phyloP scores from a whole-genome alignment of 345 rosid species.

The Syzygium aromaticum region DNA sequence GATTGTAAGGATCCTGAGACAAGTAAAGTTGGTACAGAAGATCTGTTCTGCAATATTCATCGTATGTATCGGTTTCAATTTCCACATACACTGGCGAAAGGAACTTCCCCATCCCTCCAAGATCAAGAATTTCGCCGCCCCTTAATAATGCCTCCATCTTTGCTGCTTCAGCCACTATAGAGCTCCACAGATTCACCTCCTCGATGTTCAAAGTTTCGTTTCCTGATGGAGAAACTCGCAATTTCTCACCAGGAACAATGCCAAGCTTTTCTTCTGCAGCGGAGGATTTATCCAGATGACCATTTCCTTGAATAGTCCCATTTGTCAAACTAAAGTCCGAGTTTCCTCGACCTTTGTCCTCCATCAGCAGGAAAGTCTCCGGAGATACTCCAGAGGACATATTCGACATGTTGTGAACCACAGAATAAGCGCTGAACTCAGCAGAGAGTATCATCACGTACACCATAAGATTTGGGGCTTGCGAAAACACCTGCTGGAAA shows the following conservation, averaged over 20 bases:
- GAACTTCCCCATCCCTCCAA: conserved; percentile 16
- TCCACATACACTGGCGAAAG: conserved; percentile 28
- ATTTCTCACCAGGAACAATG: not conserved
- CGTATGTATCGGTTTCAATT: conserved; percentile 36
- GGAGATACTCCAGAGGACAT: not conserved
- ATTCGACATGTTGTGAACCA: conserved; percentile 15
- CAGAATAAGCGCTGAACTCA: conserved; percentile 54
- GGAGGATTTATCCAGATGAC: not conserved
- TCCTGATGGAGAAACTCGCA: not conserved
- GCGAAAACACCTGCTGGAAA: conserved; percentile 53
- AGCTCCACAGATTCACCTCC: conserved; percentile 45
- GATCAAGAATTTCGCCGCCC: conserved; percentile 21
- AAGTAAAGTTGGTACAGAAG: conserved; percentile 45
- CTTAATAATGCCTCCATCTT: conserved; percentile 18
- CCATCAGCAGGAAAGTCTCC: not conserved
- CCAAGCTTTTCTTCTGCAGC: not conserved
- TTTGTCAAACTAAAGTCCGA: not conserved
- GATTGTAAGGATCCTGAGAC: conserved; percentile 51
- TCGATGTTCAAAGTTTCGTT: conserved; percentile 5
- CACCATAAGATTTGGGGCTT: conserved; percentile 69
- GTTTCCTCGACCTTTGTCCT: not conserved
- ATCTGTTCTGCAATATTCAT: conserved; percentile 36
- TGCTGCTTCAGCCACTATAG: conserved; percentile 38
- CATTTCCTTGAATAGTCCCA: not conserved
- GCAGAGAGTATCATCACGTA: conserved; percentile 63